phyloP scores from a whole-genome alignment of 2,329 filamentous ascomycete genomes.

The Cordyceps fumosorosea region DNA sequence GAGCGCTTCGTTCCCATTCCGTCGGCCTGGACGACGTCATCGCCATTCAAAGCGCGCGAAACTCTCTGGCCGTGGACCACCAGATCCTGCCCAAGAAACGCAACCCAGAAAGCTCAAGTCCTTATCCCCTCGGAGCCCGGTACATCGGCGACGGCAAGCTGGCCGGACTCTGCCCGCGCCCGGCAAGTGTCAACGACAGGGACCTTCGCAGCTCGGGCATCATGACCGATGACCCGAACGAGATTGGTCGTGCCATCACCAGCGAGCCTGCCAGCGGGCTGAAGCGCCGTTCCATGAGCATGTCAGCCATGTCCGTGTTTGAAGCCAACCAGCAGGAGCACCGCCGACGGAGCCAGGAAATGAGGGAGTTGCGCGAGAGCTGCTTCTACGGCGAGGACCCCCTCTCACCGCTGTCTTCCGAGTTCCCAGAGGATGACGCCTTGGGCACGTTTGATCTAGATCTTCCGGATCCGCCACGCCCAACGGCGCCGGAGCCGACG shows the following conservation, averaged over 20 bases:
- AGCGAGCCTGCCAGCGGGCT: slow-evolving; percentile 39
- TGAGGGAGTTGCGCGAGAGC: slow-evolving; percentile 57
- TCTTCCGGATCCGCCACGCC: not conserved
- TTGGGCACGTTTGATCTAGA: slow-evolving; percentile 2
- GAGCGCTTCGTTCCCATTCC: slow-evolving; percentile 56
- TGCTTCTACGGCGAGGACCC: slow-evolving; percentile 43
- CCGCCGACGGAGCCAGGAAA: slow-evolving; percentile 55
- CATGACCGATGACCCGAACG: slow-evolving; percentile 35
- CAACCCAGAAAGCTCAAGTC: slow-evolving; percentile 15
- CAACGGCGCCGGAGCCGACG: not conserved
- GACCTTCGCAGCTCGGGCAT: slow-evolving; percentile 27
- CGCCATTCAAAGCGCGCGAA: slow-evolving; percentile 47
- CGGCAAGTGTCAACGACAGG: slow-evolving; percentile 52
- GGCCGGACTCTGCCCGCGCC: slow-evolving; percentile 52
- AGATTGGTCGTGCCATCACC: slow-evolving; percentile 57
- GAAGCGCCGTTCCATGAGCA: slow-evolving; percentile 52
- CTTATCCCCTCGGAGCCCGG: slow-evolving; percentile 15
- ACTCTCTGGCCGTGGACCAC: slow-evolving; percentile 43
- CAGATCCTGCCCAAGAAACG: slow-evolving; percentile 26
- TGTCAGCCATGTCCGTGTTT: slow-evolving; percentile 46
- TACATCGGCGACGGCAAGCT: slow-evolving; percentile 34
- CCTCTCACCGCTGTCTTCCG: slow-evolving; percentile 44
- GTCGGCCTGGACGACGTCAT: slow-evolving; percentile 49
- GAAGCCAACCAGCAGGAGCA: slow-evolving; percentile 26
- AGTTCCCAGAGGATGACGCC: slow-evolving; percentile 31